Evolutionary conservation across 2,329 filamentous ascomycete species (phyloP).

Genomic region (Myriangium duriaei): DNA sequence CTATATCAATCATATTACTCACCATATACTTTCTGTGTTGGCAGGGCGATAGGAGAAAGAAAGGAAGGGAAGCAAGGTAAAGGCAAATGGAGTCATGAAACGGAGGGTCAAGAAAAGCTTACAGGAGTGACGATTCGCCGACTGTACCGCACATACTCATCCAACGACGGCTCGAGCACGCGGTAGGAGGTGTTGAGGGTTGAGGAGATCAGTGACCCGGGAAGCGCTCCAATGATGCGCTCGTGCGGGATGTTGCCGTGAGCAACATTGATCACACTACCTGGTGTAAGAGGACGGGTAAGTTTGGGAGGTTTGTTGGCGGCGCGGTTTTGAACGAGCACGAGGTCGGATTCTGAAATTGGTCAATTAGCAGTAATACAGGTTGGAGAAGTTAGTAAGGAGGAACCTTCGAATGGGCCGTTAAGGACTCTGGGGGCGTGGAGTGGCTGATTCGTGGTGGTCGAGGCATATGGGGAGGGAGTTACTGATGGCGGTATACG

Average conservation of each 20-base stretch:
- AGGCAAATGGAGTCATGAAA: slow-evolving; percentile 3
- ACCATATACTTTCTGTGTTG: too few species aligned
- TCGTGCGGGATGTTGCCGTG: slow-evolving; percentile 37
- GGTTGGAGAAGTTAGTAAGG: too few species aligned
- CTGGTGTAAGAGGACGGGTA: slow-evolving; percentile 25
- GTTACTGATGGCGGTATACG: too few species aligned
- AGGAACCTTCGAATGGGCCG: too few species aligned
- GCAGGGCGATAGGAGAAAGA: too few species aligned
- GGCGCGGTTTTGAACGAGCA: neutral
- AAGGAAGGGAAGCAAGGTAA: too few species aligned
- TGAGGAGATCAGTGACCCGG: slow-evolving; percentile 47
- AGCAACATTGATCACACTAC: slow-evolving; percentile 27
- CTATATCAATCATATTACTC: too few species aligned
- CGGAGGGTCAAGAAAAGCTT: slow-evolving; percentile 17
- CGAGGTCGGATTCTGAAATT: neutral
- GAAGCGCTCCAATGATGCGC: slow-evolving; percentile 51
- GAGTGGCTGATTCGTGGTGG: too few species aligned
- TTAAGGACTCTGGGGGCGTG: too few species aligned
- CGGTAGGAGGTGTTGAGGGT: slow-evolving; percentile 38
- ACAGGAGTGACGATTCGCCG: slow-evolving; percentile 65
- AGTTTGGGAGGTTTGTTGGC: slow-evolving; percentile 22
- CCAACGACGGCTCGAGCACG: slow-evolving; percentile 53
- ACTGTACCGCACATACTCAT: slow-evolving; percentile 58
- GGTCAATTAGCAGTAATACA: too few species aligned
- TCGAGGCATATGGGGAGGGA: too few species aligned